Base-by-base conservation (phyloP, 2,329 filamentous ascomycete genomes). In the Epichloe amarillans region DNA sequence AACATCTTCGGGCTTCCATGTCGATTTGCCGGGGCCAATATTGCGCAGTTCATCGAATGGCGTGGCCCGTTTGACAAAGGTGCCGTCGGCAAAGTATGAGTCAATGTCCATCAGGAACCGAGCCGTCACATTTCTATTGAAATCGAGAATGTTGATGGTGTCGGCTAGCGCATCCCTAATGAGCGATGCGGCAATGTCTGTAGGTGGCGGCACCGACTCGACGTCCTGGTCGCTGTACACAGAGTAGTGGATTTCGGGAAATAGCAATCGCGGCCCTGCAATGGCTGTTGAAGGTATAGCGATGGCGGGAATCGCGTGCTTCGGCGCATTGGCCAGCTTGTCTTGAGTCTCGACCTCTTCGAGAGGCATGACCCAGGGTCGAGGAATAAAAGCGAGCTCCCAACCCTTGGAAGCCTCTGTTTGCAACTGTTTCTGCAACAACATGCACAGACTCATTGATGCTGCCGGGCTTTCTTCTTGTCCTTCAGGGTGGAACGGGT, bases 1-100 rank as follows among this genome's bases (percentile, higher is more conserved):
- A 52, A 97, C 86, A 68, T 98, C 93, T 69, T 98, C 93, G 0
- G 93, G 89, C 68, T 98, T 98, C 91, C 93, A 98, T 0, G 88
- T 90, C 14, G 85, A 80, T 56, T 77, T 76, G 50, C 79, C 76
- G 1, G 70, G 70, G 36, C 81, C 80, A 17, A 84, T 74, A 44
- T 83, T 83, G 36, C 84, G 80, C 46, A 98, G 78, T 61, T 89
- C 85, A 65, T 98, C 93, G 61, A 95, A 96, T 0, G 89, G 83
- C 1, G 88, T 96, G 1, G 88, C 90, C 52, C 93, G 84, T 70
- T 95, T 95, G 52, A 95, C 83, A 66, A 98, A 98, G 1, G 88
- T 96, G 50, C 83, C 80, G 10, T 87, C 81, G 0, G 89, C 79
- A 71, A 95, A 98, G 69, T 93, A 98, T 67, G 87, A 94, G 66